Conservation (phyloP, 2,329 filamentous ascomycete species). For the Leptographium procerum region DNA sequence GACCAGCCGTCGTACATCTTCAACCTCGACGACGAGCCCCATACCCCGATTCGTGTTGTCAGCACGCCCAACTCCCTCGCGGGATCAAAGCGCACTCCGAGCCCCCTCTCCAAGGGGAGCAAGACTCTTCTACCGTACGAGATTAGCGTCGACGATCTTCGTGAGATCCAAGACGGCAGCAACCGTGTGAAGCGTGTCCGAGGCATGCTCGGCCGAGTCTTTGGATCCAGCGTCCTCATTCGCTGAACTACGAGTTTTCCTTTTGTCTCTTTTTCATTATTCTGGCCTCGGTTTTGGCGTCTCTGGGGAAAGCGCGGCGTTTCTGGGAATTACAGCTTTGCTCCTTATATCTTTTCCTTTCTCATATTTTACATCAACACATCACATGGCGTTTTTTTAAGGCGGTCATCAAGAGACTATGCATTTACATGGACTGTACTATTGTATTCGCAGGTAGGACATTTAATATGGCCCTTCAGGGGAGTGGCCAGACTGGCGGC, state of each 20-base stretch:
- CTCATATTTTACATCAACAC: not conserved
- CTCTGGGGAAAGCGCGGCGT: conserved; percentile 2
- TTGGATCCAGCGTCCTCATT: conserved; percentile 28
- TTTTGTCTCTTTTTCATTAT: not conserved
- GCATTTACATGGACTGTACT: not conserved
- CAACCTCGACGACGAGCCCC: conserved; percentile 32
- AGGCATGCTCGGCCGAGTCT: conserved; percentile 43
- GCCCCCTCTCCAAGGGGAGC: conserved; percentile 8
- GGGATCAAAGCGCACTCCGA: conserved; percentile 9
- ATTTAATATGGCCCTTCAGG: conserved; percentile 5
- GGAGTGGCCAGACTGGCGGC: not conserved
- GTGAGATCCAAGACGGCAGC: conserved; percentile 34
- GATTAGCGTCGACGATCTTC: conserved; percentile 40
- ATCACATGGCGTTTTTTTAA: not conserved
- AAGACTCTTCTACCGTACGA: conserved; percentile 39
- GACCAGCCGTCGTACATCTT: conserved; percentile 28
- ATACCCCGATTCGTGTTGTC: conserved; percentile 30
- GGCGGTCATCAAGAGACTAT: not conserved
- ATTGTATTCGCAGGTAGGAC: conserved; percentile 1
- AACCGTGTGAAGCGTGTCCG: conserved; percentile 37
- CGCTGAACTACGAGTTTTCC: conserved; percentile 18
- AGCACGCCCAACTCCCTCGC: conserved; percentile 14
- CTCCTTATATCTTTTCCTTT: not conserved
- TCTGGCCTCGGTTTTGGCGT: not conserved
- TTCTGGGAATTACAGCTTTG: not conserved